These are phyloP conservation scores for Nothophoma quercina DNA, from an alignment of 2,329 filamentous ascomycete species.

Conservation along the genomic window DNA sequence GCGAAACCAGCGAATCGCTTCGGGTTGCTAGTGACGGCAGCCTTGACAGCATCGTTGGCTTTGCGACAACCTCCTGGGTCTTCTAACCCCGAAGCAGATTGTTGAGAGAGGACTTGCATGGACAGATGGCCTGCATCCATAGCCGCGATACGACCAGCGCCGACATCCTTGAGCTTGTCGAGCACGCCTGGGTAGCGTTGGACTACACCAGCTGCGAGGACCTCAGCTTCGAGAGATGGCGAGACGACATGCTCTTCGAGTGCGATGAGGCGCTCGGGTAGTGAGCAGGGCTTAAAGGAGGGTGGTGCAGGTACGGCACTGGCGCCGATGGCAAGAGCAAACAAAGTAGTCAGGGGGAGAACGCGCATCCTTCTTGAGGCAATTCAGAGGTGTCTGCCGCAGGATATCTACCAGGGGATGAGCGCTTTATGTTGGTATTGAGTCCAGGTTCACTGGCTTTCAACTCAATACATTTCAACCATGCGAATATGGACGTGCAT, in stretches of 20 bases:
- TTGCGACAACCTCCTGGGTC: slow-evolving; percentile 11
- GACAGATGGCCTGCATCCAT: slow-evolving; percentile 18
- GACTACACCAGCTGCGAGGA: slow-evolving; percentile 2
- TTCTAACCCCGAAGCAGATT: slow-evolving; percentile 2
- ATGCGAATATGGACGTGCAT: not conserved
- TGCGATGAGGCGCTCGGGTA: slow-evolving; percentile 18
- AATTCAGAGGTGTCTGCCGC: too few relatives aligned
- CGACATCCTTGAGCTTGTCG: slow-evolving; percentile 15
- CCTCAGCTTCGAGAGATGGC: slow-evolving; percentile 16
- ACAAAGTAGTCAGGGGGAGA: not conserved
- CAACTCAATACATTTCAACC: not conserved
- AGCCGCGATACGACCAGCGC: slow-evolving; percentile 11
- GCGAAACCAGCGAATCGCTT: slow-evolving; percentile 54
- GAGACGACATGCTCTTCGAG: slow-evolving; percentile 20
- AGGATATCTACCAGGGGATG: not conserved
- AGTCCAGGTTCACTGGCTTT: too few relatives aligned
- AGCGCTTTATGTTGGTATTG: not conserved
- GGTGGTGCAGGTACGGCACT: not conserved
- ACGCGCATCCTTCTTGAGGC: not conserved
- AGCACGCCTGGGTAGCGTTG: slow-evolving; percentile 9
- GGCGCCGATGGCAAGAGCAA: not conserved
- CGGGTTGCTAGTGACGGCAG: slow-evolving; percentile 30
- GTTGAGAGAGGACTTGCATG: slow-evolving; percentile 18
- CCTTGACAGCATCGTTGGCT: slow-evolving; percentile 45
- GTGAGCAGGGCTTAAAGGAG: not conserved